Evolutionary conservation across 2,329 filamentous ascomycete genomes (phyloP), one percentile per base, ranked within the genome.

Genomic region (Metarhizium anisopliae): DNA sequence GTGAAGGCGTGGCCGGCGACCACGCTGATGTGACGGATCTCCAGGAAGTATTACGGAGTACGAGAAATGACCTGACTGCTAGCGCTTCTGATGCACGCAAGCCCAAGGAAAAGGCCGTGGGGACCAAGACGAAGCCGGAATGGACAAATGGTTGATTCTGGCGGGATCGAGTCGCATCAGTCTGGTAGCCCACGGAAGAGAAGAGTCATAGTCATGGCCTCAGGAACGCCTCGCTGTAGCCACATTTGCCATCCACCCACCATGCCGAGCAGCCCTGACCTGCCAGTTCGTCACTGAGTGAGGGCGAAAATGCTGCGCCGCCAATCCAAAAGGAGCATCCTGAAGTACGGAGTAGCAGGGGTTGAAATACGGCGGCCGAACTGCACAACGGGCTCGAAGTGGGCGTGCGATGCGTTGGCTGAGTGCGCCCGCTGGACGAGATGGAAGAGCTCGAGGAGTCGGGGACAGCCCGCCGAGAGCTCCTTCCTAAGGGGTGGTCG

Each of bases 141-240:
- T 45, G 30, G 25, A 50, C 51, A 52, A 18, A 52, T 6, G 25
- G 2, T 49, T 30, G 45, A 49, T 6, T 6, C 45, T 49, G 45
- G 45, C 25, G 10, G 38, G 5, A 40, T 16, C 11, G 38, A 40
- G 38, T 36, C 14, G 11, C 38, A 20, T 10, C 11, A 47, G 18
- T 42, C 43, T 35, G 6, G 38, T 16, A 47, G 42, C 10, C 25
- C 29, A 35, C 25, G 5, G 10, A 40, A 38, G 51, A n/a, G 45
- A 50, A 50, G 45, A 54, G 52, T 54, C 52, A 54, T 54, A 38
- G 29, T 36, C 49, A 30, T 47, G 32, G 49, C 49, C 49, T 51
- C 14, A 16, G 49, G 49, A 38, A 51, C 45, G 45, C 43, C 43
- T 47, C 43, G n/a, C 20, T 47, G 43, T n/a, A 25, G 43, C 45